Evolutionary conservation across 805 yeast species (phyloP).

Genomic region (Millerozyma miso): DNA sequence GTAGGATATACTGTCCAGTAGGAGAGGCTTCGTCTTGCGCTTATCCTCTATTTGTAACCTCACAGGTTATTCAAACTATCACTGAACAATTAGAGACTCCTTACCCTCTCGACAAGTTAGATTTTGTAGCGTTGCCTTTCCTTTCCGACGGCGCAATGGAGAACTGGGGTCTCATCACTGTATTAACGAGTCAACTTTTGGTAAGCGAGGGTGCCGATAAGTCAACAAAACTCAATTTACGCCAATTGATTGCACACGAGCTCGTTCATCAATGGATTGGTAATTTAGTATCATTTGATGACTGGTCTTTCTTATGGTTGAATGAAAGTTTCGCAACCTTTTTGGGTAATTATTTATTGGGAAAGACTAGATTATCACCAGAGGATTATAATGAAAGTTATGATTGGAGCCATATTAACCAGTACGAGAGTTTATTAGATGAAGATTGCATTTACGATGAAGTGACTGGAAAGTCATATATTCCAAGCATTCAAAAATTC

Average conservation of each 20-base stretch:
- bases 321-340: conserved; percentile 79
- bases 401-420: conserved; percentile 1
- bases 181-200: conserved; percentile 47
- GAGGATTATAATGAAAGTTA: conserved; percentile 8
- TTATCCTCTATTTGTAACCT: conserved; percentile 47
- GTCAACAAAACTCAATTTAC: conserved; percentile 28
- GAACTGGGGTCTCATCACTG: conserved; percentile 66
- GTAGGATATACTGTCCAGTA: conserved; percentile 52
- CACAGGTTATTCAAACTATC: conserved; percentile 45
- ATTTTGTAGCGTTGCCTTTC: conserved; percentile 65
- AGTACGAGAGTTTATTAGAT: conserved; percentile 29
- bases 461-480: conserved; percentile 8
- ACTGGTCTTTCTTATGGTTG: conserved; percentile 68
- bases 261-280: conserved; percentile 82
- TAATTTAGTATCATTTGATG: conserved; percentile 59
- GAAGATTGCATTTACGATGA: conserved; percentile 26
- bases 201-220: conserved; percentile 20
- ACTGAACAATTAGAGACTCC: conserved; percentile 38
- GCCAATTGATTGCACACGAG: conserved; percentile 66
- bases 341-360: conserved; percentile 49
- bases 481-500: conserved; percentile 34
- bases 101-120: conserved; percentile 63
- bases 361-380: conserved; percentile 13
- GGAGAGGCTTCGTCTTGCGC: conserved; percentile 47
- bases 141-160: conserved; percentile 79